A percentile compares a stretch with the other conserved stretches of the same genome.
phyloP scores from a whole-genome alignment of 768 basidiomycete species.

The Naganishia vaughanmartiniae region DNA sequence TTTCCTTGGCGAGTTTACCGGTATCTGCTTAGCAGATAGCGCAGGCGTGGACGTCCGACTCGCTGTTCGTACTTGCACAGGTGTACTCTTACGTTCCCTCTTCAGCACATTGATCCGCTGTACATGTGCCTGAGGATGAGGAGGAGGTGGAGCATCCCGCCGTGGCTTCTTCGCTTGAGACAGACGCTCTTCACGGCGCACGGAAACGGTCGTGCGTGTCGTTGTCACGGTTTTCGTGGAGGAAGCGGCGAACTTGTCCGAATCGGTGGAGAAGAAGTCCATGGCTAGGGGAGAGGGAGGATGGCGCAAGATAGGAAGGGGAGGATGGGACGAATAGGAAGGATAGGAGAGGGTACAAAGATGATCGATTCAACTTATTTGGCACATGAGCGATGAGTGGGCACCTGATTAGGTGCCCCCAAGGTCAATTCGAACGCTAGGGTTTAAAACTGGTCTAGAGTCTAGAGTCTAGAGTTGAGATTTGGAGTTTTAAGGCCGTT shows the following conservation, averaged over 20 bases:
- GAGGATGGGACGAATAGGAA: background rate
- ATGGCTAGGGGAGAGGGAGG: background rate
- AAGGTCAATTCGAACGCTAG: too few relatives aligned
- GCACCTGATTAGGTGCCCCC: background rate
- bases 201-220: slow-evolving; percentile 11
- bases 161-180: background rate
- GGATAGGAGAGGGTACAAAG: background rate
- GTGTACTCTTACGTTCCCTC: background rate
- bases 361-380: background rate
- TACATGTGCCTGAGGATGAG: background rate
- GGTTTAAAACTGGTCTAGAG: too few relatives aligned
- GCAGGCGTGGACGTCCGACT: background rate
- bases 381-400: background rate
- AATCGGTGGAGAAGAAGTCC: slow-evolving; percentile 14
- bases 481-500: too few relatives aligned
- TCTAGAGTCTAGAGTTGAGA: too few relatives aligned
- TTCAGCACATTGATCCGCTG: slow-evolving; percentile 5
- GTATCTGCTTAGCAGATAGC: background rate
- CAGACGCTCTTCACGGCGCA: background rate
- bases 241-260: slow-evolving; percentile 11
- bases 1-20: background rate
- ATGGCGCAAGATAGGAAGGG: background rate
- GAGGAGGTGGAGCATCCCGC: background rate
- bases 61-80: background rate
- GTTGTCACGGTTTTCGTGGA: slow-evolving; percentile 4